Base-by-base conservation (phyloP, 73 alveolate genomes). In the Stentor roeselii region DNA sequence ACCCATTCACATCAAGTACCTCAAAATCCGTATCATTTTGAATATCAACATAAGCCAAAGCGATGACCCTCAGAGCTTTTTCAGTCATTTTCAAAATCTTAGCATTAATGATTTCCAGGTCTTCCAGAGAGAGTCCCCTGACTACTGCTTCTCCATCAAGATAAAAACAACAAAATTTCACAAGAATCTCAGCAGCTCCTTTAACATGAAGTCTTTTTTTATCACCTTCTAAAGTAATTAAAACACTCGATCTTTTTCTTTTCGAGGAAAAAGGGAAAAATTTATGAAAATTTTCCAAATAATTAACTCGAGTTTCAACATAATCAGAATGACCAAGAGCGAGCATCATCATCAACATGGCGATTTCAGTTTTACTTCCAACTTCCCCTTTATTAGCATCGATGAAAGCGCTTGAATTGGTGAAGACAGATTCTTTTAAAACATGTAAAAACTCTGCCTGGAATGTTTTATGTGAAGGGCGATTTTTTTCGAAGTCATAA, bases 191-290 rank as follows among this genome's bases (percentile, higher is more conserved):
- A 37, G 84, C 32, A 37, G 84, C 84, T n/a, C 84, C 84, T 2
- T 21, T 21, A 27, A 76, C 74, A 35, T 76, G 59, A 76, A 76
- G 15, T 76, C 84, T 34, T 76, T 87, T 84, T 83, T 90, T 87
- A 3, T 85, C 80, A 36, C 84, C 78, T 37, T 86, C 87, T 59
- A 83, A 85, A 42, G 91, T 78, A 3, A 93, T 75, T 36, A 90
- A 75, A 32, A 89, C 78, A 3, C 92, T 86, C 90, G 88, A 86
- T 92, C 96, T 92, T 67, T 92, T 92, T 84, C 97, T 87, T 40
- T 83, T 84, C 6, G 95, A 86, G 59, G 90, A 89, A 67, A 92
- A 92, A n/a, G 97, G 97, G 87, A 87, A 90, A 21, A 21, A 27
- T 76, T 78, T 86, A 59, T 76, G 82, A 74, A 78, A 82, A 31